Percentiles rank a stretch among this genome's conserved stretches.
These are phyloP conservation scores for Trichoderma arundinaceum DNA, from an alignment of 2,329 filamentous ascomycete genomes.

Conservation along the genomic window DNA sequence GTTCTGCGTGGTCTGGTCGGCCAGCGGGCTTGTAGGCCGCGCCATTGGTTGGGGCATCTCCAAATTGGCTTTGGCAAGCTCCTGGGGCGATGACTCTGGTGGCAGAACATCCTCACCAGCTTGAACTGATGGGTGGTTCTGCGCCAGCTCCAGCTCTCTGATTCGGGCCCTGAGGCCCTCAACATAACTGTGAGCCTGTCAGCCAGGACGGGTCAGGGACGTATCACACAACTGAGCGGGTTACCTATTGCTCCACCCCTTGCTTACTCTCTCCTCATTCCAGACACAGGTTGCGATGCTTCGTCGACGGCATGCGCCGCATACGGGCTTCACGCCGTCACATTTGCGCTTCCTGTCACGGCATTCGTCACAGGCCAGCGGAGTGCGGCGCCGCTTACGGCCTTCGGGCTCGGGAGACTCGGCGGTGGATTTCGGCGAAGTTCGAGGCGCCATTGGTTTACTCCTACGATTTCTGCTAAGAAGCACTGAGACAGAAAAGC, in stretches of 20 bases:
- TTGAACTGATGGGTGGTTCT: not conserved
- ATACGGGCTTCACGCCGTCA: slow-evolving; percentile 10
- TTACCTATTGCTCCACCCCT: slow-evolving; percentile 6
- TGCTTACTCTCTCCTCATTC: slow-evolving; percentile 2
- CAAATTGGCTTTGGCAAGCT: not conserved
- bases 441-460: not conserved
- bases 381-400: not conserved
- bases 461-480: not conserved
- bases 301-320: slow-evolving; percentile 9
- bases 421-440: not conserved
- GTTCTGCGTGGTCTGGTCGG: not conserved
- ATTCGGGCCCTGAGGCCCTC: not conserved
- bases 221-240: no score
- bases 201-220: not conserved
- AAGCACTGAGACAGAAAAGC: not conserved
- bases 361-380: slow-evolving; percentile 1
- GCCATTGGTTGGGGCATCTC: not conserved
- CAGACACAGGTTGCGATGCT: not conserved
- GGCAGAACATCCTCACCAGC: no score
- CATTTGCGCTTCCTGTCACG: slow-evolving; percentile 14
- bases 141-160: not conserved
- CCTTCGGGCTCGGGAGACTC: not conserved
- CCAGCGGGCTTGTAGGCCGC: not conserved
- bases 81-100: not conserved
- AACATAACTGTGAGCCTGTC: not conserved